These are phyloP conservation scores for Trypanosoma scelopori DNA, from an alignment of 208 protist species.

Conservation along the genomic window DNA sequence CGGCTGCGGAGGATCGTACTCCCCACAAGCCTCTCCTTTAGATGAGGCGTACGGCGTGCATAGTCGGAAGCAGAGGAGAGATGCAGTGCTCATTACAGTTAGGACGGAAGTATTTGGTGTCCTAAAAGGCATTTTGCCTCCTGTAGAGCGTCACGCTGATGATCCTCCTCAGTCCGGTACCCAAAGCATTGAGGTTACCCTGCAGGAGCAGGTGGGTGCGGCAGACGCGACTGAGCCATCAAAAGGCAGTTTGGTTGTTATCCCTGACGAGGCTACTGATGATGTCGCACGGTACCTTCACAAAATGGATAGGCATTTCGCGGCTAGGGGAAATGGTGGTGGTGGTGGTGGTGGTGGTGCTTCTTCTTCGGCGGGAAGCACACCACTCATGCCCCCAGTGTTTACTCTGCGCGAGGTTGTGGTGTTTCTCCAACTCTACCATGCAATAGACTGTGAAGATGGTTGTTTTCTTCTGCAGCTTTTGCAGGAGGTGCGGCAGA, in stretches of 20 bases:
- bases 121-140: conserved; percentile 14
- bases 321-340: no score
- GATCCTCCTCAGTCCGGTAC: not conserved
- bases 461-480: conserved; percentile 60
- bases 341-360: no score
- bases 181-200: not conserved
- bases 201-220: not conserved
- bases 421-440: conserved; percentile 59
- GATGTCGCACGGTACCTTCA: conserved; percentile 10
- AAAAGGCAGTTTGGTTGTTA: not conserved
- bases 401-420: conserved; percentile 48
- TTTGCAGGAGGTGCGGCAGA: conserved; percentile 47
- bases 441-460: conserved; percentile 50
- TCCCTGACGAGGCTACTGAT: conserved; percentile 15
- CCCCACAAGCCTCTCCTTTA: not conserved
- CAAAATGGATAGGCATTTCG: conserved; percentile 3
- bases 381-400: not conserved
- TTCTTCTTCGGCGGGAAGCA: not conserved
- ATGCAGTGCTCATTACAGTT: not conserved
- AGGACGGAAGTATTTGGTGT: conserved; percentile 23
- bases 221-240: not conserved
- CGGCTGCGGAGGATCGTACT: not conserved
- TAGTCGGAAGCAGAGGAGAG: not conserved
- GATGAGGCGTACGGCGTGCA: not conserved
- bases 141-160: not conserved